Evolutionary conservation across 192 early-diverging fungal genomes (phyloP).

Genomic region (Coemansia sp.): DNA sequence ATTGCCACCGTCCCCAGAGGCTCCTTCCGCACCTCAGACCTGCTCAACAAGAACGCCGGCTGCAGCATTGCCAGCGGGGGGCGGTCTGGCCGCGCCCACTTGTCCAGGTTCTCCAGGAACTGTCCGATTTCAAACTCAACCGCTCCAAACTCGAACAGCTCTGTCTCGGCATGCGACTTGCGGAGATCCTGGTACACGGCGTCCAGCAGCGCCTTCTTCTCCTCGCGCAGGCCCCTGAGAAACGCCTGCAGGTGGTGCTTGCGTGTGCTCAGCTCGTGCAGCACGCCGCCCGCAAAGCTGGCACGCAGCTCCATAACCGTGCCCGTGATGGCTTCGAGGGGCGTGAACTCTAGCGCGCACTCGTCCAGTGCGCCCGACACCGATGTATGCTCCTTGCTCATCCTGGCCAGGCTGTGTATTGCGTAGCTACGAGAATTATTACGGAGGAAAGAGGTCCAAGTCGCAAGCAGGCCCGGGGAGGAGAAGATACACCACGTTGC

Average conservation of each 20-base stretch:
- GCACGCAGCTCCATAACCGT: conserved; percentile 35
- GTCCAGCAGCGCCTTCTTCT: conserved; percentile 52
- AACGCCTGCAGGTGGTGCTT: conserved; percentile 58
- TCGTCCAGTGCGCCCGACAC: conserved; percentile 20
- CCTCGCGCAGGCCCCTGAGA: conserved; percentile 54
- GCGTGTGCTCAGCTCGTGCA: conserved; percentile 17
- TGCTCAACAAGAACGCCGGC: conserved; percentile 46
- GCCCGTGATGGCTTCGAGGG: conserved; percentile 36
- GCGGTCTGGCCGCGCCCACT: conserved; percentile 49
- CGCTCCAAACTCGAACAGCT: conserved; percentile 50
- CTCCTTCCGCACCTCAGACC: conserved; percentile 56
- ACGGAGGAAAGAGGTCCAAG: too few relatives aligned
- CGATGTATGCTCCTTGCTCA: conserved; percentile 27
- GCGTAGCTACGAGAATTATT: too few relatives aligned
- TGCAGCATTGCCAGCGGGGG: conserved; percentile 23
- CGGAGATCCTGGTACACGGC: conserved; percentile 55
- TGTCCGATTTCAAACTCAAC: conserved; percentile 53
- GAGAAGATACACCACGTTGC: too few relatives aligned
- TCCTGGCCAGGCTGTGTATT: neutral
- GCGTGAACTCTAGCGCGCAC: conserved; percentile 37
- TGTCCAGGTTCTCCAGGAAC: conserved; percentile 56
- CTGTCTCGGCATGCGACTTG: conserved; percentile 51
- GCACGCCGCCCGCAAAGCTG: conserved; percentile 41
- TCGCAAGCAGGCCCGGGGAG: too few relatives aligned
- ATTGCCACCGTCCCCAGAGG: conserved; percentile 74